phyloP scores from a whole-genome alignment of 2,329 filamentous ascomycete species.

The Rhexocercosporidium sp. region DNA sequence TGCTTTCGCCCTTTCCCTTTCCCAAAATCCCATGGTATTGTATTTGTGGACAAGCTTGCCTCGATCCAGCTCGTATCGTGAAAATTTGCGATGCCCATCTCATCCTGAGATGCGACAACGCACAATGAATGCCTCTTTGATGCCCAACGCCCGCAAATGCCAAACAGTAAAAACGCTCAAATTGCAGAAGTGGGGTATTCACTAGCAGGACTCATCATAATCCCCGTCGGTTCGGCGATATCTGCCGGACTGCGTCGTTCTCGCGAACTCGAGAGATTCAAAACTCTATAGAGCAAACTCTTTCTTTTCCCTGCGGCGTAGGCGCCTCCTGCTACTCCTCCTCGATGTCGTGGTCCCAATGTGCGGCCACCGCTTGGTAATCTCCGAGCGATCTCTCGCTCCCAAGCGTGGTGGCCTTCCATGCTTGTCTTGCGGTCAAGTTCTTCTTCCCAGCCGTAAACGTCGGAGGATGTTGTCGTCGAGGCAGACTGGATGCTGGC shows the following conservation, averaged over 20 bases:
- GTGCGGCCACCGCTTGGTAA: slow-evolving; percentile 32
- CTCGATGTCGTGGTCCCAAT: slow-evolving; percentile 26
- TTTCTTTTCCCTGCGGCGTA: slow-evolving; percentile 35
- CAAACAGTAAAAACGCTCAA: slow-evolving; percentile 26
- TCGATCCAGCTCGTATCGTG: background rate
- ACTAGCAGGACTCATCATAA: slow-evolving; percentile 10
- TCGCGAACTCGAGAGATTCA: slow-evolving; percentile 33
- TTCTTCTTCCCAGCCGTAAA: slow-evolving; percentile 62
- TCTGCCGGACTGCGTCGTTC: slow-evolving; percentile 21
- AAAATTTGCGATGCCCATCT: background rate
- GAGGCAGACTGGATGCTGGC: slow-evolving; percentile 42
- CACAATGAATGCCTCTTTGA: background rate
- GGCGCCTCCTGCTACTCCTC: slow-evolving; percentile 13
- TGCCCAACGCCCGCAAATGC: slow-evolving; percentile 24
- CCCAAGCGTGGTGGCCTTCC: slow-evolving; percentile 32
- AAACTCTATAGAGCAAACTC: slow-evolving; percentile 38
- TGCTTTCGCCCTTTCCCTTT: background rate
- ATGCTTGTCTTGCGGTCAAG: slow-evolving; percentile 44
- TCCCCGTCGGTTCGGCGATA: slow-evolving; percentile 12
- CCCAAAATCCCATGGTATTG: slow-evolving; percentile 3
- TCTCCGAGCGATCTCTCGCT: slow-evolving; percentile 28
- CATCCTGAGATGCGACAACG: background rate
- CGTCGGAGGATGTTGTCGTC: slow-evolving; percentile 46
- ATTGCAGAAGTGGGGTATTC: slow-evolving; percentile 22
- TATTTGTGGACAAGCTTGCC: background rate